phyloP scores from a whole-genome alignment of 768 basidiomycete species.

The Amylocystis lapponica region DNA sequence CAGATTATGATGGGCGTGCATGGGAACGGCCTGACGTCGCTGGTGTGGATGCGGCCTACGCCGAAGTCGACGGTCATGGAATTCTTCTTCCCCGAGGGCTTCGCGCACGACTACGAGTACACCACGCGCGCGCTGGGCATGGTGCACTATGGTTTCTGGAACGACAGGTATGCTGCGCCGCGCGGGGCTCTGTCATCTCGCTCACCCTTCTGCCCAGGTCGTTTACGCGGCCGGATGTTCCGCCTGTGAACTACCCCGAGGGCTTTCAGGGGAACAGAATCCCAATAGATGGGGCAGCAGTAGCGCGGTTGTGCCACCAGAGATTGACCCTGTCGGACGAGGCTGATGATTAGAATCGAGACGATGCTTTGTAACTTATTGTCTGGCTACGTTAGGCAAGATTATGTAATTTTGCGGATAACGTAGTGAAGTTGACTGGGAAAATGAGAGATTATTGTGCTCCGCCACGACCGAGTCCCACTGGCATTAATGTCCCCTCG shows the following conservation, averaged over 20 bases:
- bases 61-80: conserved; percentile 85
- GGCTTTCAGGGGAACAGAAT: conserved; percentile 90
- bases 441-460: no score
- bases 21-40: conserved; percentile 83
- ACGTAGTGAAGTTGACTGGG: background rate
- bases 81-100: conserved; percentile 82
- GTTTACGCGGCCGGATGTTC: conserved; percentile 71
- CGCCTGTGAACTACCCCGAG: conserved; percentile 66
- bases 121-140: conserved; percentile 81
- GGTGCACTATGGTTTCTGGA: conserved; percentile 83
- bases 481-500: conserved; percentile 17
- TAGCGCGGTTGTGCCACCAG: conserved; percentile 55
- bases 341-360: conserved; percentile 54
- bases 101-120: conserved; percentile 82
- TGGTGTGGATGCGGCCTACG: conserved; percentile 89
- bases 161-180: conserved; percentile 41
- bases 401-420: background rate
- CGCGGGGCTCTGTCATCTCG: background rate
- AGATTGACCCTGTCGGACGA: conserved; percentile 53
- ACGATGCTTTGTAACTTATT: background rate
- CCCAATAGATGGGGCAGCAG: conserved; percentile 68
- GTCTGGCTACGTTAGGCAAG: background rate
- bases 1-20: conserved; percentile 95
- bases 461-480: conserved; percentile 4
- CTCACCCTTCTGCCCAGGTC: conserved; percentile 34